Evolutionary conservation across 2,329 filamentous ascomycete genomes (phyloP), one percentile per base, ranked within the genome.

Genomic region (Drechslerella coelobrocha): DNA sequence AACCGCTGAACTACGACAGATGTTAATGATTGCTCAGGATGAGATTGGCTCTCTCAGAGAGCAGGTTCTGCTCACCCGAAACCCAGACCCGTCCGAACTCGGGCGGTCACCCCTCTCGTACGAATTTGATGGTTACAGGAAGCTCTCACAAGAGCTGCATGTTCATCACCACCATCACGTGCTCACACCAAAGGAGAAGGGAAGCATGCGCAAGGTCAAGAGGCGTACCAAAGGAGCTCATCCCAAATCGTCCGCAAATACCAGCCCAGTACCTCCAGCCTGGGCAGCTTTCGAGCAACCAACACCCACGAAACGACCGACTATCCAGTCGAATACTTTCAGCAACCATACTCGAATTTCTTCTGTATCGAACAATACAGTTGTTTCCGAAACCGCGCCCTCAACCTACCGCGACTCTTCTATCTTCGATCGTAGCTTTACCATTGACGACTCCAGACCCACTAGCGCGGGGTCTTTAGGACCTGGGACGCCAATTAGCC

Each of bases 151-250:
- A 75, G 90, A 94, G 76, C 81, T 97, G 12, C 93, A 97, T 76
- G 90, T 97, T 48, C 93, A 97, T 76, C 92, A 97, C 76, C 93
- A 97, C 77, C 96, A 96, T 77, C 92, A 97, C 74, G 85, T 88
- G 9, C 81, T 86, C 0, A 80, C 84, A 57, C 56, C 63, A 9
- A 88, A 86, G 77, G 82, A 84, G 19, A 72, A 72, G 50, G 61
- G 60, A 9, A 65, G 68, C 45, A 23, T 66, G 19, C 68, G 68
- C 17, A 72, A 72, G 23, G 61, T 61, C 27, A 72, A 66, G 59
- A 53, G 80, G 89, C 88, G 81, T 86, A 90, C 1, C 84, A 86
- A 29, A 83, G 85, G 21, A 80, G 90, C 8, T 84, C 84, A 10
- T 81, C 86, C 0, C 83, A 84, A 27, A 78, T 88, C 14, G 84